Conservation (phyloP, 1,284 basidiomycete species). For the Tremellales sp. region DNA sequence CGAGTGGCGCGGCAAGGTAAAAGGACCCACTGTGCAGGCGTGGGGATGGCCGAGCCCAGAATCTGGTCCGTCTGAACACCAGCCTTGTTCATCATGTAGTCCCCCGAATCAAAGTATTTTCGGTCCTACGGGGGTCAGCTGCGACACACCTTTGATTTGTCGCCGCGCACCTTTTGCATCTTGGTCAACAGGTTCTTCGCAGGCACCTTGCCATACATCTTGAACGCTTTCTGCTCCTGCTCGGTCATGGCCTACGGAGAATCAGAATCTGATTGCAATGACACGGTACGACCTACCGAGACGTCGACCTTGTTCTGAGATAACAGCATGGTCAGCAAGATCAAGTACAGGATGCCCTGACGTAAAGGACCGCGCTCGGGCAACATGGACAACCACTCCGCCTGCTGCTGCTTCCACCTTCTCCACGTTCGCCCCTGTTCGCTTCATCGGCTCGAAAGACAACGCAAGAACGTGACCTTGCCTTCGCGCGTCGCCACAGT, state of each 20-base stretch:
- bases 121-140: conserved; percentile 64
- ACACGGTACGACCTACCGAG: conserved; percentile 30
- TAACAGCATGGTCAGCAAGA: conserved; percentile 7
- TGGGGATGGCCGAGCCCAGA: conserved; percentile 90
- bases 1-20: not conserved
- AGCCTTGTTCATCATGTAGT: conserved; percentile 93
- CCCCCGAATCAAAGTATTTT: conserved; percentile 97
- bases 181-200: conserved; percentile 87
- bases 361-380: not conserved
- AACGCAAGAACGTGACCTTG: not conserved
- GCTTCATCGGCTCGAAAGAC: not conserved
- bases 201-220: conserved; percentile 90
- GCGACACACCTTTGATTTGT: not conserved
- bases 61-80: conserved; percentile 78
- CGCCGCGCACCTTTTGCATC: conserved; percentile 76
- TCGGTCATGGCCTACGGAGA: conserved; percentile 68
- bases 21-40: conserved; percentile 82
- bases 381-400: not conserved
- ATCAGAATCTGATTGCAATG: not conserved
- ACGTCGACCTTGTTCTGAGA: conserved; percentile 48
- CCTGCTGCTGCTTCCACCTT: not conserved
- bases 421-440: not conserved
- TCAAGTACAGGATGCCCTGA: not conserved
- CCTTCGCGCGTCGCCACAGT: too few relatives aligned
- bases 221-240: conserved; percentile 91